phyloP scores from a whole-genome alignment of 2,329 filamentous ascomycete genomes.

The Gremmenia infestans region DNA sequence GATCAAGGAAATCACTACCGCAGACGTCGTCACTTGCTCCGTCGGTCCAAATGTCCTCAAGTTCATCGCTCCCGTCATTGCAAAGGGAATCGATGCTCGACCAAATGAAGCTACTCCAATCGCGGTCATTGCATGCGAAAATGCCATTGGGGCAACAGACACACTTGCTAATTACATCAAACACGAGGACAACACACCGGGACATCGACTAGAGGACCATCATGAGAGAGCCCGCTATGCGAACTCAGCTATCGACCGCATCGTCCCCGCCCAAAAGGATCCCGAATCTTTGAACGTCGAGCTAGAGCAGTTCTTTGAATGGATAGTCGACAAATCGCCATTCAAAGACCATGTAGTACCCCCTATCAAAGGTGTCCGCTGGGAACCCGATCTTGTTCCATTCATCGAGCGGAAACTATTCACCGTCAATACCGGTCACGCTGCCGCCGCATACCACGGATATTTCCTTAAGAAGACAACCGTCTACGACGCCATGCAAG shows the following conservation, averaged over 20 bases:
- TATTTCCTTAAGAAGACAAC: slow-evolving; percentile 81
- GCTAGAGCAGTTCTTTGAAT: slow-evolving; percentile 98
- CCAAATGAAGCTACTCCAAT: slow-evolving; percentile 60
- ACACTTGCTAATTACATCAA: slow-evolving; percentile 79
- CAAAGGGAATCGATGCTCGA: slow-evolving; percentile 83
- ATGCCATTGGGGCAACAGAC: slow-evolving; percentile 91
- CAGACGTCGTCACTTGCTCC: slow-evolving; percentile 91
- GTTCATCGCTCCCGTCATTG: slow-evolving; percentile 93
- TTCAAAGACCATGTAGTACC: slow-evolving; percentile 79
- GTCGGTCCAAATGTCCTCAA: slow-evolving; percentile 94
- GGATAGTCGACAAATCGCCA: slow-evolving; percentile 87
- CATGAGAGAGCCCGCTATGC: slow-evolving; percentile 78
- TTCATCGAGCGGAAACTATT: slow-evolving; percentile 99
- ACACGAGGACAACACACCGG: slow-evolving; percentile 64
- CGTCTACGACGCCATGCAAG: slow-evolving; percentile 82
- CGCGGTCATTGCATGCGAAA: slow-evolving; percentile 95
- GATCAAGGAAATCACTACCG: slow-evolving; percentile 77
- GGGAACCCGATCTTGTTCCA: slow-evolving; percentile 83
- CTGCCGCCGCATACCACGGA: slow-evolving; percentile 92
- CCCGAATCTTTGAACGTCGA: too few relatives aligned
- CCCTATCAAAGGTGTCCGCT: slow-evolving; percentile 81
- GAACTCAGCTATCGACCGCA: slow-evolving; percentile 97
- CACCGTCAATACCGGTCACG: slow-evolving; percentile 98
- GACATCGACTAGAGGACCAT: slow-evolving; percentile 62
- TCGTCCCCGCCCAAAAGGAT: too few relatives aligned